Conservation (phyloP, 2,329 filamentous ascomycete species). For the Xylariaceae sp. region DNA sequence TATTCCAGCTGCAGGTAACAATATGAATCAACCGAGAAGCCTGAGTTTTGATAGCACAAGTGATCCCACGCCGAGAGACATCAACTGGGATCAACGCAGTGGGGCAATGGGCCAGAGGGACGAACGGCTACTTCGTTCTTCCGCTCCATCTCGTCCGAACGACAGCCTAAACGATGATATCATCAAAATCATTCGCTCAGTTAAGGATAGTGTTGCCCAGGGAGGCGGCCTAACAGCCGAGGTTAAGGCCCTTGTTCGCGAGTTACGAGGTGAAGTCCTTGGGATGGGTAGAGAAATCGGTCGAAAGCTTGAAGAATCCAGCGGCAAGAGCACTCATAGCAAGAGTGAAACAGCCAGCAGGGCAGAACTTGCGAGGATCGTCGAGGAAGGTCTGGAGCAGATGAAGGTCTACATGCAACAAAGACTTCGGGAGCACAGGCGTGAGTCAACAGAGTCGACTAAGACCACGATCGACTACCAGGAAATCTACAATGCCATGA, state of each 20-base stretch:
- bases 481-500: constrained; percentile 85
- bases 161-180: constrained; percentile 78
- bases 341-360: constrained; percentile 61
- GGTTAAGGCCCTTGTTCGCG: constrained; percentile 87
- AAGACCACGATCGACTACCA: constrained; percentile 74
- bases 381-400: constrained; percentile 80
- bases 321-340: constrained; percentile 48
- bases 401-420: constrained; percentile 85
- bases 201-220: constrained; percentile 90
- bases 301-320: constrained; percentile 78
- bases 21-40: constrained; percentile 40
- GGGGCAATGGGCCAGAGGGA: constrained; percentile 48
- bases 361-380: constrained; percentile 76
- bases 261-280: constrained; percentile 88
- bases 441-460: constrained; percentile 68
- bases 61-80: constrained; percentile 40
- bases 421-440: constrained; percentile 76
- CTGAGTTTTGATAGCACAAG: constrained; percentile 52
- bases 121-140: constrained; percentile 54
- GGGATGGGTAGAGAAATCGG: constrained; percentile 94
- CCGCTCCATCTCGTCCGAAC: constrained; percentile 54
- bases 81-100: constrained; percentile 43
- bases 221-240: constrained; percentile 88
- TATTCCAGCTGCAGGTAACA: constrained; percentile 42
- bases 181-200: constrained; percentile 78